Conservation (phyloP, 495 filamentous ascomycete species). For the Penicillium canariense region DNA sequence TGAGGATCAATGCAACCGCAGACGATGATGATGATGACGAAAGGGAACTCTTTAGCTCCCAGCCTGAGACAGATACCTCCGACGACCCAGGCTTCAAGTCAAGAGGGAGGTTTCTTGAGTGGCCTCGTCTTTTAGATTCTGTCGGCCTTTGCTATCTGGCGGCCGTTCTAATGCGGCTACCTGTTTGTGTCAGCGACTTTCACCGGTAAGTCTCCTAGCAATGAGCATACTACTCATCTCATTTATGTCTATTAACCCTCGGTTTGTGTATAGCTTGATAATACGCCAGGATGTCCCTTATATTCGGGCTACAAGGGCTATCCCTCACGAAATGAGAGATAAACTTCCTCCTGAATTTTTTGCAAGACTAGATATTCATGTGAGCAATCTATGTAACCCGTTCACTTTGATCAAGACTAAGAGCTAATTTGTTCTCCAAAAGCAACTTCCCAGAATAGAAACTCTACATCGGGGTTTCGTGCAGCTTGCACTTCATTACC, state of each 20-base stretch:
- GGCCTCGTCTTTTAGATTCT: slow-evolving; percentile 61
- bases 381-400: slow-evolving; percentile 33
- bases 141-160: slow-evolving; percentile 68
- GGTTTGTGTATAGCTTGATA: slow-evolving; percentile 27
- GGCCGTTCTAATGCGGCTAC: slow-evolving; percentile 59
- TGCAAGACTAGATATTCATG: slow-evolving; percentile 53
- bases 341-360: slow-evolving; percentile 61
- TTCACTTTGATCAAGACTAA: background rate
- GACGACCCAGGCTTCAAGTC: slow-evolving; percentile 25
- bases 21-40: slow-evolving; percentile 32
- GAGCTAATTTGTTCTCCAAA: background rate
- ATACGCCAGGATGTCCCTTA: slow-evolving; percentile 48
- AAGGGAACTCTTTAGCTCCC: slow-evolving; percentile 52
- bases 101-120: slow-evolving; percentile 27
- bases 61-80: slow-evolving; percentile 35
- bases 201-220: slow-evolving; percentile 41
- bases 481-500: slow-evolving; percentile 60
- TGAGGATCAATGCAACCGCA: slow-evolving; percentile 37
- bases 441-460: slow-evolving; percentile 47
- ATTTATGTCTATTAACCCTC: slow-evolving; percentile 9
- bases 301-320: slow-evolving; percentile 36
- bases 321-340: slow-evolving; percentile 67
- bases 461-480: slow-evolving; percentile 62
- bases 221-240: background rate
- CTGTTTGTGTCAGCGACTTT: slow-evolving; percentile 62